A percentile compares a stretch with the other conserved stretches of the same genome.
These are phyloP conservation scores for Wickerhamiella qilinensis DNA, from an alignment of 805 yeast genomes.

Conservation along the genomic window DNA sequence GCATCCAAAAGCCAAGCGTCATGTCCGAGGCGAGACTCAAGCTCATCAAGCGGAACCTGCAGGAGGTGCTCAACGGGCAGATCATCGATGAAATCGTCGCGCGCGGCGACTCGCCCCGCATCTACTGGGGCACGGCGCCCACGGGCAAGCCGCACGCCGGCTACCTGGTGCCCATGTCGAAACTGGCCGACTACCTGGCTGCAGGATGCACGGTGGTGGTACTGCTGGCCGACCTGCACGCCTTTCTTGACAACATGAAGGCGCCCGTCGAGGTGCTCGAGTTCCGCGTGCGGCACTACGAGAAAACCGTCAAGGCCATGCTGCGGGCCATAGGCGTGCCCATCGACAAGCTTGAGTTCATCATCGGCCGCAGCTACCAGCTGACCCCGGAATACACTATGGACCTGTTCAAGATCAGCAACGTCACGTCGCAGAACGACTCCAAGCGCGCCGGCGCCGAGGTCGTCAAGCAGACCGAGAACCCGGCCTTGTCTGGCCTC, in stretches of 20 bases:
- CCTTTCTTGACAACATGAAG: constrained; percentile 94
- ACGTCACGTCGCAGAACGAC: constrained; percentile 79
- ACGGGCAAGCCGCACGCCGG: constrained; percentile 99
- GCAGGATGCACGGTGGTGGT: constrained; percentile 95
- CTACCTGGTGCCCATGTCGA: constrained; percentile 95
- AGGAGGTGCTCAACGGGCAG: constrained; percentile 79
- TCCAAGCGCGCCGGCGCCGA: constrained; percentile 99
- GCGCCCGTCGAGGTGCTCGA: constrained; percentile 87
- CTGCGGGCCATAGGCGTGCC: constrained; percentile 80
- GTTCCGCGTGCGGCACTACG: constrained; percentile 83
- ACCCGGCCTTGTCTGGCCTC: constrained; percentile 83
- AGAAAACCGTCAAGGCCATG: constrained; percentile 65
- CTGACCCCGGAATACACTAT: constrained; percentile 58
- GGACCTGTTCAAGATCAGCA: constrained; percentile 78
- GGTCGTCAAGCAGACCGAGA: constrained; percentile 92
- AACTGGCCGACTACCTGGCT: constrained; percentile 80
- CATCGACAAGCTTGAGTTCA: constrained; percentile 70
- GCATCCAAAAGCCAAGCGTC: neutral
- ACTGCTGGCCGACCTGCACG: constrained; percentile 87
- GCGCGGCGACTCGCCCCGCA: constrained; percentile 63
- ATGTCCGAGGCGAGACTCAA: constrained; percentile 25
- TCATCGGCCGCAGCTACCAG: constrained; percentile 84
- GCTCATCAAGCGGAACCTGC: constrained; percentile 70
- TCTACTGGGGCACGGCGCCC: constrained; percentile 99
- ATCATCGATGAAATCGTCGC: constrained; percentile 73